Conservation (phyloP, 768 basidiomycete genomes). For the Lactarius vividus region DNA sequence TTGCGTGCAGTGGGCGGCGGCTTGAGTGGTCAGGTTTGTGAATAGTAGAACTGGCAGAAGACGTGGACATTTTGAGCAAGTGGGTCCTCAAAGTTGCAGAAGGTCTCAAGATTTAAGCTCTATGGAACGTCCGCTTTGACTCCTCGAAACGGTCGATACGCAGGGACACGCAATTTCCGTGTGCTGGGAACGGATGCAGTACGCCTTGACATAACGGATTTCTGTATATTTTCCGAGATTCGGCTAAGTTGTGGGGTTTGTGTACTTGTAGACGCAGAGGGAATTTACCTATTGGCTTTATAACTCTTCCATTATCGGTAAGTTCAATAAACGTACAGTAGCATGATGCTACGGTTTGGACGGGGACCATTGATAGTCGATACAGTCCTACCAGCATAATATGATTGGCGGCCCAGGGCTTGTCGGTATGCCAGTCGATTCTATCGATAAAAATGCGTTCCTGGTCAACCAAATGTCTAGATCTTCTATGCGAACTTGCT, state of each 20-base stretch:
- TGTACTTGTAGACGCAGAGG: not conserved
- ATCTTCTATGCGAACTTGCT: not conserved
- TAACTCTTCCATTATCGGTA: too few species aligned
- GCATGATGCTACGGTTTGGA: not conserved
- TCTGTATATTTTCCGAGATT: too few species aligned
- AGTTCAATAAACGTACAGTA: not conserved
- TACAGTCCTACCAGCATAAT: not conserved
- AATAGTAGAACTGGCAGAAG: not conserved
- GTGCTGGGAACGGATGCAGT: constrained; percentile 9
- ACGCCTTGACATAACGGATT: too few species aligned
- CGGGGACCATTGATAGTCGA: not conserved
- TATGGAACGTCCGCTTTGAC: not conserved
- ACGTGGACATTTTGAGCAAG: not conserved
- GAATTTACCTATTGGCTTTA: not conserved
- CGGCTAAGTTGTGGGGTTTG: not conserved
- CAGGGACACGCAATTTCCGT: not conserved
- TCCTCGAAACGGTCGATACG: not conserved
- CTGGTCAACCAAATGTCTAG: not conserved
- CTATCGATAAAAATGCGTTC: not conserved
- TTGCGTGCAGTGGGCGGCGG: constrained; percentile 5
- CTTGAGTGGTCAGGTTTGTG: not conserved
- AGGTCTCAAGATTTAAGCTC: not conserved
- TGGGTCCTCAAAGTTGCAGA: not conserved
- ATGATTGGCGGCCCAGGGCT: not conserved
- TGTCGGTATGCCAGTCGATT: not conserved